phyloP scores from a whole-genome alignment of 352 stramenopile genomes.

The Elongisporangium anandrum region DNA sequence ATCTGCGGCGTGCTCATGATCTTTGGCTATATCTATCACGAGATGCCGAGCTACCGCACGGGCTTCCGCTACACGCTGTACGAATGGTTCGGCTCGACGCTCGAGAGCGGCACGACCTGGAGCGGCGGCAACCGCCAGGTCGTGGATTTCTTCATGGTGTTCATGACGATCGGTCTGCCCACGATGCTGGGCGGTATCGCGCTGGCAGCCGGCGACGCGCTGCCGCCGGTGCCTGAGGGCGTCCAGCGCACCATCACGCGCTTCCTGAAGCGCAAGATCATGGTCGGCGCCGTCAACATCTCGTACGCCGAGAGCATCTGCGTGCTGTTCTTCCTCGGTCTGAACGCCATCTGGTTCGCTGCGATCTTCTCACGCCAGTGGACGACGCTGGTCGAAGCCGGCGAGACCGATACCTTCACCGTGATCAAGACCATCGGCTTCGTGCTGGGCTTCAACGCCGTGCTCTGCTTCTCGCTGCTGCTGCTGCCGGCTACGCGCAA shows the following conservation, averaged over 20 bases:
- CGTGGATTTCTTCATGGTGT: constrained; percentile 68
- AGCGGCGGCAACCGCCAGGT: constrained; percentile 71
- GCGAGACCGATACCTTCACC: constrained; percentile 31
- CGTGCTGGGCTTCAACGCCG: constrained; percentile 71
- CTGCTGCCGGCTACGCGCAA: constrained; percentile 63
- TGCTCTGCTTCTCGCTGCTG: constrained; percentile 61
- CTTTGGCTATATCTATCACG: constrained; percentile 67
- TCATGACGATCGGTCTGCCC: constrained; percentile 64
- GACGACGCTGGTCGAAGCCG: constrained; percentile 36
- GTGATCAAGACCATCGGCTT: constrained; percentile 52
- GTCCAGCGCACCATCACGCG: constrained; percentile 67
- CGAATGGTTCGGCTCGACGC: constrained; percentile 44
- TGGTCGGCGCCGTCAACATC: constrained; percentile 62
- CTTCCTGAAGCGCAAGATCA: constrained; percentile 81
- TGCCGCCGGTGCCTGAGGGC: constrained; percentile 66
- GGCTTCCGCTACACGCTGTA: constrained; percentile 64
- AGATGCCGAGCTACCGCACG: constrained; percentile 67
- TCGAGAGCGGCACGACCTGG: constrained; percentile 43
- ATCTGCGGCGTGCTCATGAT: constrained; percentile 42
- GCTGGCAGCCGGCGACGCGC: constrained; percentile 53
- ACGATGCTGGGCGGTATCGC: constrained; percentile 72
- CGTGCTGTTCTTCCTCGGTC: constrained; percentile 61
- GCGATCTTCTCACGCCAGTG: constrained; percentile 76
- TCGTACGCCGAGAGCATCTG: constrained; percentile 76
- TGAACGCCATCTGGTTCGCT: constrained; percentile 81